Conservation (phyloP, 169 alveolate genomes). For the Eimeria acervulina region DNA sequence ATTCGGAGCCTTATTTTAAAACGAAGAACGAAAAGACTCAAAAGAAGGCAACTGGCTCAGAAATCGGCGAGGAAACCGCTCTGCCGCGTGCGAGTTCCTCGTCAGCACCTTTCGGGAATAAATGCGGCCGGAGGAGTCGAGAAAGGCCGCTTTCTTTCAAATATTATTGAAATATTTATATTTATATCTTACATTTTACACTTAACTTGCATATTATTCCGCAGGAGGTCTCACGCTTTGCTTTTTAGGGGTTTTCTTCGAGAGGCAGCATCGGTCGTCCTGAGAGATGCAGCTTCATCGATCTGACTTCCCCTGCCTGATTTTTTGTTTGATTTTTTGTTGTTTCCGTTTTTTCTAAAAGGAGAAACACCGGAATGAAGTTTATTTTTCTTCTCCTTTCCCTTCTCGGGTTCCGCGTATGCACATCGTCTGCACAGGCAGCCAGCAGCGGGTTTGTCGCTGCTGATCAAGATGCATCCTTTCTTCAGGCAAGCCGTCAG, state of each 20-base stretch:
- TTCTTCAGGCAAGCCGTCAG: neutral
- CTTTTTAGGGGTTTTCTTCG: neutral
- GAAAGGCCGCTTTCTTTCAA: too few relatives aligned
- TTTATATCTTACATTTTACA: neutral
- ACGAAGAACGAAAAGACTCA: neutral
- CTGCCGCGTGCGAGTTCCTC: neutral
- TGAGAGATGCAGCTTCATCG: neutral
- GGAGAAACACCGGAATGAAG: neutral
- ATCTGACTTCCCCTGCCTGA: too few relatives aligned
- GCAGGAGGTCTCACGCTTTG: neutral
- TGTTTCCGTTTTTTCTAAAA: neutral
- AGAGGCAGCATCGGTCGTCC: too few relatives aligned
- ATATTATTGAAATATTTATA: neutral
- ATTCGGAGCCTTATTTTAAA: neutral
- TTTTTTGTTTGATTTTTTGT: neutral
- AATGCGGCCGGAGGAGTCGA: neutral
- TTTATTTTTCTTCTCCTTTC: neutral
- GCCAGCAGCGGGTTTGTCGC: neutral
- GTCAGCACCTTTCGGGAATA: neutral
- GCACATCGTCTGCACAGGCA: neutral
- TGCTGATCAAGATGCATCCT: neutral
- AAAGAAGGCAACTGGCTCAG: too few relatives aligned
- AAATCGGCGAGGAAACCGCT: neutral
- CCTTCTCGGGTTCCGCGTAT: neutral
- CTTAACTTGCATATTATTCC: neutral